phyloP scores from a whole-genome alignment of 1,284 basidiomycete genomes.

The Schizophyllum commune region DNA sequence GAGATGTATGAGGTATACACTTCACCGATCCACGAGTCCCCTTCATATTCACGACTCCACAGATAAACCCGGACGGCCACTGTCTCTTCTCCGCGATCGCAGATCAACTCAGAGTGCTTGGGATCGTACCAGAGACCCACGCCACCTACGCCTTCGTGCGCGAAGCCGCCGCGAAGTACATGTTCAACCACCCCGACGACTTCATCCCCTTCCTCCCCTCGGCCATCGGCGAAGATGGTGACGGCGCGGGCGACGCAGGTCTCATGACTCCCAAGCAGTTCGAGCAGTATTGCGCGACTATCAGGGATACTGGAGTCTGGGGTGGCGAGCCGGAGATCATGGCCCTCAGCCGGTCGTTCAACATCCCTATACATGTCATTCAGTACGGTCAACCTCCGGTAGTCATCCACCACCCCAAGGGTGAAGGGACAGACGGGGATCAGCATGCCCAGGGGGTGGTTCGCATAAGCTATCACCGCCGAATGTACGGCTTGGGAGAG shows the following conservation, averaged over 20 bases:
- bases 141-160: conserved; percentile 60
- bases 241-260: conserved; percentile 59
- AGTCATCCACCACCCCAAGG: conserved; percentile 68
- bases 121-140: conserved; percentile 45
- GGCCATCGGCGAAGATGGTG: conserved; percentile 67
- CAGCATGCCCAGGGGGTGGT: conserved; percentile 40
- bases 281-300: conserved; percentile 69
- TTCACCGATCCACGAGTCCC: not conserved
- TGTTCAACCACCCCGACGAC: conserved; percentile 79
- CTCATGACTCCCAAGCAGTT: conserved; percentile 71
- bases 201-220: conserved; percentile 93
- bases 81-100: conserved; percentile 92
- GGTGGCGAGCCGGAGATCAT: conserved; percentile 97
- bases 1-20: conserved; percentile 61
- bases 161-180: conserved; percentile 72
- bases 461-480: conserved; percentile 84
- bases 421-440: conserved; percentile 23
- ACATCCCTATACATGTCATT: conserved; percentile 86
- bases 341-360: conserved; percentile 80
- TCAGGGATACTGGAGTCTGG: conserved; percentile 86
- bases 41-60: not conserved
- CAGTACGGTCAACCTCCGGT: conserved; percentile 79
- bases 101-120: conserved; percentile 73
- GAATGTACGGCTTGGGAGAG: conserved; percentile 92
- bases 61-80: conserved; percentile 94